phyloP scores from a whole-genome alignment of 78 protist genomes.

The Dictyostelium firmibasis region DNA sequence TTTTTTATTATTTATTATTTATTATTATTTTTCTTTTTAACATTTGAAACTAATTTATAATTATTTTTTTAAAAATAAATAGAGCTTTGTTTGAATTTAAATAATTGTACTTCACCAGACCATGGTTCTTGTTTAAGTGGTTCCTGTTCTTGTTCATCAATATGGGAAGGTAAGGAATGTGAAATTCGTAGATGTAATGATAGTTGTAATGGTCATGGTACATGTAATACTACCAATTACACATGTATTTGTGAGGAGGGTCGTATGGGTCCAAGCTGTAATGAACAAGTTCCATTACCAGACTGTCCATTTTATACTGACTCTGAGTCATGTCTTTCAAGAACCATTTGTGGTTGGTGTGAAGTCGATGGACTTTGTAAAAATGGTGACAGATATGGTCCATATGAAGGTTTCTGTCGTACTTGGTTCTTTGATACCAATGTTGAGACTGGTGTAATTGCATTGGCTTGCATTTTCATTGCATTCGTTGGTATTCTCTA shows the following conservation, averaged over 20 bases:
- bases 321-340: constrained; percentile 4
- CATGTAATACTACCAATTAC: not conserved
- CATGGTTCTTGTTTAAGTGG: constrained; percentile 44
- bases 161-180: not conserved
- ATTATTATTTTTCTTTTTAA: not conserved
- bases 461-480: constrained; percentile 45
- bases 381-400: constrained; percentile 64
- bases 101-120: constrained; percentile 4
- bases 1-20: not conserved
- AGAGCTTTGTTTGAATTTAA: not conserved
- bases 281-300: not conserved
- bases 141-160: constrained; percentile 4
- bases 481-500: constrained; percentile 37
- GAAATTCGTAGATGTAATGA: not conserved
- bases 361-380: not conserved
- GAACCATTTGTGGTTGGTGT: constrained; percentile 68
- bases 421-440: constrained; percentile 46
- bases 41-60: not conserved
- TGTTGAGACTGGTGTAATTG: constrained; percentile 66
- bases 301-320: not conserved
- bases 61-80: not conserved
- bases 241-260: constrained; percentile 6
- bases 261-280: not conserved
- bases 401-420: constrained; percentile 64
- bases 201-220: constrained; percentile 21